phyloP scores from a whole-genome alignment of 2,329 filamentous ascomycete species.

The Periconia sp. region DNA sequence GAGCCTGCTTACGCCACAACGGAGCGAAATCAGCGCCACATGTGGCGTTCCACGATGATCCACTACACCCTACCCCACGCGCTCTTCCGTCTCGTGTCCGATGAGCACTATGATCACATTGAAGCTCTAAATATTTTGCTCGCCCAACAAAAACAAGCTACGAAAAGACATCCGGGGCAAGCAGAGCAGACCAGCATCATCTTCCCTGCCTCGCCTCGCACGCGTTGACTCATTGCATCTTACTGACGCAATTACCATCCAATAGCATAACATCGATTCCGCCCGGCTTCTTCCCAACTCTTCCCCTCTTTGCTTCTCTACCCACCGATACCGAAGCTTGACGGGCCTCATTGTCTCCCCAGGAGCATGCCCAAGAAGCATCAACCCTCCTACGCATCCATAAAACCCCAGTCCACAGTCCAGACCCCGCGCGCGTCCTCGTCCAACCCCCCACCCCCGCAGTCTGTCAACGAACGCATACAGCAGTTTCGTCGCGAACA shows the following conservation, averaged over 20 bases:
- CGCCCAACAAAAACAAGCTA: no score
- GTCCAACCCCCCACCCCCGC: constrained; percentile 9
- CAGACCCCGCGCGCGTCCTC: not conserved
- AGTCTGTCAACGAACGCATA: constrained; percentile 56
- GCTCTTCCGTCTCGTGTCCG: no score
- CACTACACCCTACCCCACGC: no score
- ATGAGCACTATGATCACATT: no score
- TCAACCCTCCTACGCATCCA: constrained; percentile 48
- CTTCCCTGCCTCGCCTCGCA: not conserved
- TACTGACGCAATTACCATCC: no score
- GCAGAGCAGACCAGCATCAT: no score
- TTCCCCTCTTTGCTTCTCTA: not conserved
- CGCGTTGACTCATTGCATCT: constrained; percentile 6
- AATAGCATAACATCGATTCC: not conserved
- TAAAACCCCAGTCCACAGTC: constrained; percentile 39
- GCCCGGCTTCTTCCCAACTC: not conserved
- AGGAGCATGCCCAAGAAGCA: constrained; percentile 56
- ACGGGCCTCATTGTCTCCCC: constrained; percentile 1
- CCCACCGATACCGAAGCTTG: not conserved
- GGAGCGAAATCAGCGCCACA: no score
- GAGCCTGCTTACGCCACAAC: no score
- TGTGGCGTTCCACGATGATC: no score
- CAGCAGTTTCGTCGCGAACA: constrained; percentile 54
- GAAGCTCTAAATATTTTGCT: no score
- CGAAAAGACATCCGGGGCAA: no score